A percentile compares a stretch with the other conserved stretches of the same genome.
Evolutionary conservation across 73 alveolate species (phyloP).

Genomic region (Effrenium voratum): DNA sequence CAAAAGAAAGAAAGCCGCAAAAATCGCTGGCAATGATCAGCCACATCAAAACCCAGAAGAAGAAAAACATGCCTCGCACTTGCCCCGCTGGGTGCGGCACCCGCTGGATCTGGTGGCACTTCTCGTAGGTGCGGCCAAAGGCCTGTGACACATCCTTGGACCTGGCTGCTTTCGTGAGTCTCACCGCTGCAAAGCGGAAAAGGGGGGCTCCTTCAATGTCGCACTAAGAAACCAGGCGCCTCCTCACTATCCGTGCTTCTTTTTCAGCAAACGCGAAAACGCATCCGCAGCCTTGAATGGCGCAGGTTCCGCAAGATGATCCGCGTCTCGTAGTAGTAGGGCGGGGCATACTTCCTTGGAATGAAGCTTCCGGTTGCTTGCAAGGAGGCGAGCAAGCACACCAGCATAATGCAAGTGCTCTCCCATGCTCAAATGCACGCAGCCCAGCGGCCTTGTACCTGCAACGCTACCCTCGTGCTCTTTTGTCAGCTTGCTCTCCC

Average conservation of each 20-base stretch:
- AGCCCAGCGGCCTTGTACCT: not conserved
- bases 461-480: conserved; percentile 45
- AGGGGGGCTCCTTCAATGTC: not conserved
- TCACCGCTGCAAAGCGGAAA: not conserved
- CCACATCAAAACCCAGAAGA: not conserved
- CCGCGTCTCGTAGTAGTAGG: conserved; percentile 86
- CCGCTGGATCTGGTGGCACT: conserved; percentile 77
- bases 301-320: conserved; percentile 63
- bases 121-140: conserved; percentile 63
- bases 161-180: not conserved
- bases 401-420: not conserved
- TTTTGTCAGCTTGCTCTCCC: conserved; percentile 53
- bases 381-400: not conserved
- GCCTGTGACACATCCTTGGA: conserved; percentile 79
- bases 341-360: conserved; percentile 53
- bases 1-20: no score
- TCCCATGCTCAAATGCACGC: not conserved
- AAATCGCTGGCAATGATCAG: not conserved
- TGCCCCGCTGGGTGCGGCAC: not conserved
- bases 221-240: not conserved
- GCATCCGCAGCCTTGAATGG: conserved; percentile 9
- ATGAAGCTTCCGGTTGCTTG: no score
- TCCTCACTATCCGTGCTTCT: not conserved
- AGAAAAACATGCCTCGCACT: not conserved
- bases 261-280: not conserved